phyloP scores from a whole-genome alignment of 2,329 filamentous ascomycete genomes.

The Microthyrium microscopicum region DNA sequence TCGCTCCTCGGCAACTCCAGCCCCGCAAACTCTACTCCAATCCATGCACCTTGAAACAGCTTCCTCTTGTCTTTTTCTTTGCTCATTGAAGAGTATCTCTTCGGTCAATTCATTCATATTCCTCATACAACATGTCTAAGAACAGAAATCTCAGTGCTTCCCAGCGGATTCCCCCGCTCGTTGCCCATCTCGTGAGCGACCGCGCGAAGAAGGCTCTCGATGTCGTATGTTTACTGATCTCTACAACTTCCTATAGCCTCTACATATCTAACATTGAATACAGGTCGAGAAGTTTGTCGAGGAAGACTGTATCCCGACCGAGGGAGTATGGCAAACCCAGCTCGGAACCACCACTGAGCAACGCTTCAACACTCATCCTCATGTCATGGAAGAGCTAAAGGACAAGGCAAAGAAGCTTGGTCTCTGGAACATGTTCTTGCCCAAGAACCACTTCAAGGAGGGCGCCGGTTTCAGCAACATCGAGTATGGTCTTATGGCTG shows the following conservation, averaged over 20 bases:
- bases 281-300: slow-evolving; percentile 90
- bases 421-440: slow-evolving; percentile 97
- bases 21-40: not conserved
- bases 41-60: not conserved
- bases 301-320: slow-evolving; percentile 66
- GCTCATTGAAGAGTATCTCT: not conserved
- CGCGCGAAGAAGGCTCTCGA: slow-evolving; percentile 9
- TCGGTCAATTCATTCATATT: not conserved
- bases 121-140: not conserved
- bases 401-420: slow-evolving; percentile 64
- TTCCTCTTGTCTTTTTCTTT: not conserved
- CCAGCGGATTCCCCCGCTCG: slow-evolving; percentile 8
- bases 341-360: slow-evolving; percentile 34
- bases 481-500: slow-evolving; percentile 95
- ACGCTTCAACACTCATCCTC: slow-evolving; percentile 67
- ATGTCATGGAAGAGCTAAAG: slow-evolving; percentile 80
- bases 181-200: slow-evolving; percentile 6
- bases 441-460: slow-evolving; percentile 87
- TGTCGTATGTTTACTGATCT: slow-evolving; percentile 5
- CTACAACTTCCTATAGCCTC: not conserved
- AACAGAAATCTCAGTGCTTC: slow-evolving; percentile 7
- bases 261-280: not conserved
- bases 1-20: no score
- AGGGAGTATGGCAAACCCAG: slow-evolving; percentile 37
- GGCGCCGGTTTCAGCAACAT: slow-evolving; percentile 89